Conservation (phyloP, 163 green algal genomes). For the Prototheca cutis region DNA sequence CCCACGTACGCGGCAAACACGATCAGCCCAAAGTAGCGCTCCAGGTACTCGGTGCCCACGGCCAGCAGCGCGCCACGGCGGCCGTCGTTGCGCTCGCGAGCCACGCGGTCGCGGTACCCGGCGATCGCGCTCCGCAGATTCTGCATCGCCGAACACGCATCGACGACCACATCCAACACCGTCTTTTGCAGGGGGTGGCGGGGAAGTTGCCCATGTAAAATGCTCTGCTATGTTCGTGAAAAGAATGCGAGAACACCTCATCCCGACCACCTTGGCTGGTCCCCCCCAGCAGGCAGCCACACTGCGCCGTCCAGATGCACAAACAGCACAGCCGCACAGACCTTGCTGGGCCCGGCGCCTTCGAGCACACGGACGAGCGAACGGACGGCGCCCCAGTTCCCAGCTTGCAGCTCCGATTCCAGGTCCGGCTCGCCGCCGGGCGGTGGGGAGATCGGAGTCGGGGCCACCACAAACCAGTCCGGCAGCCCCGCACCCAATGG, state of each 20-base stretch:
- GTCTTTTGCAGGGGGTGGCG: constrained; percentile 31
- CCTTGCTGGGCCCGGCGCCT: constrained; percentile 19
- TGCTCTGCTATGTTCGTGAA: too few species aligned
- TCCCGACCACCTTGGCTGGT: too few species aligned
- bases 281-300: too few species aligned
- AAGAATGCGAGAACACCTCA: too few species aligned
- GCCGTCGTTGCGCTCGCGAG: constrained; percentile 69
- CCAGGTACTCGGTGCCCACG: constrained; percentile 80
- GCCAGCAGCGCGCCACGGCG: constrained; percentile 63
- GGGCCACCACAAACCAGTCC: constrained; percentile 34
- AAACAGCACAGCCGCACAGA: too few species aligned
- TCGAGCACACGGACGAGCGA: constrained; percentile 74
- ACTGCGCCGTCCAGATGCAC: too few species aligned
- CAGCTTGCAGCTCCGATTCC: constrained; percentile 50
- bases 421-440: neutral
- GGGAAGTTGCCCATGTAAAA: neutral
- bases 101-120: constrained; percentile 66
- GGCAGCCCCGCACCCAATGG: constrained; percentile 23
- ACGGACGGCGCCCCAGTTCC: constrained; percentile 61
- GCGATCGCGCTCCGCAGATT: constrained; percentile 88
- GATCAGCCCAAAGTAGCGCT: constrained; percentile 91
- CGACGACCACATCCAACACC: constrained; percentile 70
- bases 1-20: constrained; percentile 76
- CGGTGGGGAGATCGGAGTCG: too few species aligned
- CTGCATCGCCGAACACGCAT: constrained; percentile 56